phyloP scores from a whole-genome alignment of 2,329 filamentous ascomycete species.

The Rhynchosporium secalis region DNA sequence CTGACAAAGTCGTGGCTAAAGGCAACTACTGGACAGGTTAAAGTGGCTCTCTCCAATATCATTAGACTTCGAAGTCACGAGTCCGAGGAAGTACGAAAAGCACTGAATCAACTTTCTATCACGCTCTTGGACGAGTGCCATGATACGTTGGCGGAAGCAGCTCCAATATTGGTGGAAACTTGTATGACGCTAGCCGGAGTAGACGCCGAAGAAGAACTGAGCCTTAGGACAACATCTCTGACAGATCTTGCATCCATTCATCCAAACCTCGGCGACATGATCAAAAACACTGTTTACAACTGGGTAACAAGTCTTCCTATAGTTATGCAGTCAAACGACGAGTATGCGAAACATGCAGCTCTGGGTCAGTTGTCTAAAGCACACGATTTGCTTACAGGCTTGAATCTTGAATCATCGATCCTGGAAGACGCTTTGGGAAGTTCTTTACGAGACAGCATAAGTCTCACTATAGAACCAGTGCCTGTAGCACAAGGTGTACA shows the following conservation, averaged over 20 bases:
- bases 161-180: conserved; percentile 75
- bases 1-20: conserved; percentile 65
- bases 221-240: conserved; percentile 49
- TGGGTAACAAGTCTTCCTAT: conserved; percentile 82
- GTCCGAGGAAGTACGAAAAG: conserved; percentile 64
- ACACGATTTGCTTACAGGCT: conserved; percentile 62
- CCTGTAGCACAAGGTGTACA: conserved; percentile 23
- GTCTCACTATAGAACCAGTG: conserved; percentile 37
- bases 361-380: conserved; percentile 77
- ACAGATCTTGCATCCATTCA: conserved; percentile 64
- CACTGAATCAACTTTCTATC: conserved; percentile 71
- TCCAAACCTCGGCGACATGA: conserved; percentile 58
- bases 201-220: conserved; percentile 45
- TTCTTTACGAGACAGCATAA: conserved; percentile 74
- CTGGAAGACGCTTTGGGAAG: conserved; percentile 66
- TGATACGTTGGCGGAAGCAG: conserved; percentile 66
- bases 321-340: conserved; percentile 81
- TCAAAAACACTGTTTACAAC: conserved; percentile 72
- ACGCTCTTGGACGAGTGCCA: conserved; percentile 77
- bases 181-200: conserved; percentile 66
- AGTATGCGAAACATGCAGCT: conserved; percentile 69
- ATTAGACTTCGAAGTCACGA: conserved; percentile 73
- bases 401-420: conserved; percentile 64
- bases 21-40: conserved; percentile 78
- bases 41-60: conserved; percentile 76